Conservation (phyloP, 768 basidiomycete species). For the Naganishia antarctica region DNA sequence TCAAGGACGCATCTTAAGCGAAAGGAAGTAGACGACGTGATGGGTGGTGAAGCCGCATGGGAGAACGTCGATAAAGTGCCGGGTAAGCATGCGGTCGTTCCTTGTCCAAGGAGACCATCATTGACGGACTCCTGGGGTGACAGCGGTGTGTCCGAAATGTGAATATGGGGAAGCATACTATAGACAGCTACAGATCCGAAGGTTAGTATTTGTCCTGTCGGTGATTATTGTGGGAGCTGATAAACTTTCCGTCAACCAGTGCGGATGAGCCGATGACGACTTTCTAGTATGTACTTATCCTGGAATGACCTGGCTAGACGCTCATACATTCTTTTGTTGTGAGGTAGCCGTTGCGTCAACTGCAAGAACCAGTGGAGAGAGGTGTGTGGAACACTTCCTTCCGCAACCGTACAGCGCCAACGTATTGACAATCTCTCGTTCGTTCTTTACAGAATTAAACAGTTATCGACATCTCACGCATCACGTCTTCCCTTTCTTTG, state of each 20-base stretch:
- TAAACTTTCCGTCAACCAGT: conserved; percentile 16
- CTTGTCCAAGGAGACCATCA: not conserved
- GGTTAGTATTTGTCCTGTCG: conserved; percentile 39
- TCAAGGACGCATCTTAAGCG: conserved; percentile 75
- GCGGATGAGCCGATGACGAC: conserved; percentile 51
- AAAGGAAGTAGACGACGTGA: conserved; percentile 92
- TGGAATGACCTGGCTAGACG: not conserved
- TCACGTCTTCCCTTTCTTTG: too few relatives aligned
- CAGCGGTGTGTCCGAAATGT: conserved; percentile 68
- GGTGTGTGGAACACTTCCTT: conserved; percentile 26
- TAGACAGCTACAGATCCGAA: conserved; percentile 91
- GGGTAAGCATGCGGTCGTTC: conserved; percentile 53
- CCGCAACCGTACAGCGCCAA: too few relatives aligned
- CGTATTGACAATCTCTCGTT: too few relatives aligned
- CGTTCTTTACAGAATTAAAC: too few relatives aligned
- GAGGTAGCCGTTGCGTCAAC: conserved; percentile 44
- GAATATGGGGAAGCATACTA: conserved; percentile 82
- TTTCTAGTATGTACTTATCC: conserved; percentile 46
- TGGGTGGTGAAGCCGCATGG: conserved; percentile 91
- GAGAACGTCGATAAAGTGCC: conserved; percentile 83
- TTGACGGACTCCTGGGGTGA: not conserved
- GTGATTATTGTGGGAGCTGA: not conserved
- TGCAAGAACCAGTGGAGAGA: conserved; percentile 48
- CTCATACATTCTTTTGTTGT: not conserved
- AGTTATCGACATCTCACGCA: too few relatives aligned